Conservation (phyloP, 768 basidiomycete genomes). For the Rhodocollybia butyracea region DNA sequence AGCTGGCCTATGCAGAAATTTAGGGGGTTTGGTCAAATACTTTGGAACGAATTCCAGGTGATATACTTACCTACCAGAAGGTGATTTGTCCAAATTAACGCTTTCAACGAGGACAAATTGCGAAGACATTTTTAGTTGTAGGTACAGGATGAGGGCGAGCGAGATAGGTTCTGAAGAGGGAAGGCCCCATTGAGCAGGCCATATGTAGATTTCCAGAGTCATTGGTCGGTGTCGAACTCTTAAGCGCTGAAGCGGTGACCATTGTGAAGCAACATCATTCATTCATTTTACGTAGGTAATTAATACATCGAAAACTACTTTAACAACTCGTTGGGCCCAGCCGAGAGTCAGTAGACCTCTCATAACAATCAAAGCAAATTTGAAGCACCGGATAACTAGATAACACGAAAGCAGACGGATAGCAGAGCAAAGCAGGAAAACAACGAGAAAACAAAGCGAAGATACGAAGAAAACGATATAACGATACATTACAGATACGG, state of each 20-base stretch:
- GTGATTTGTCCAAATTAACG: conserved; percentile 68
- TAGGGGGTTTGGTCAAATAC: conserved; percentile 7
- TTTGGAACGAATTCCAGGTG: background rate
- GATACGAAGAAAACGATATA: background rate
- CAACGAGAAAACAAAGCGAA: background rate
- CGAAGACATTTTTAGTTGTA: conserved; percentile 69
- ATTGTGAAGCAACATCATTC: no score
- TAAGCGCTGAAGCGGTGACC: background rate
- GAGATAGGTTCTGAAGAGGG: conserved; percentile 67
- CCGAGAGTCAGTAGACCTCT: background rate
- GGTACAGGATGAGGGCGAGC: conserved; percentile 61
- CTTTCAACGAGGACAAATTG: conserved; percentile 60
- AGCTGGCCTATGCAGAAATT: conserved; percentile 60
- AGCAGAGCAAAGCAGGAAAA: background rate
- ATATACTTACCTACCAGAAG: conserved; percentile 56
- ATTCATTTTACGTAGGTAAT: no score
- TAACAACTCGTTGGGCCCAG: background rate
- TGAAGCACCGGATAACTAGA: background rate
- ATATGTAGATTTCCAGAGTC: conserved; percentile 40
- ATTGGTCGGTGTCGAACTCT: background rate
- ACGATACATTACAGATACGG: background rate
- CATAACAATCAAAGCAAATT: background rate
- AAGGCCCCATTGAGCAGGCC: conserved; percentile 65
- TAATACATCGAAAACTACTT: background rate
- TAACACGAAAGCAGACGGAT: background rate